Percentiles rank a stretch among this genome's conserved stretches.
phyloP scores from a whole-genome alignment of 2,329 filamentous ascomycete genomes.

The Trichoderma simmonsii region DNA sequence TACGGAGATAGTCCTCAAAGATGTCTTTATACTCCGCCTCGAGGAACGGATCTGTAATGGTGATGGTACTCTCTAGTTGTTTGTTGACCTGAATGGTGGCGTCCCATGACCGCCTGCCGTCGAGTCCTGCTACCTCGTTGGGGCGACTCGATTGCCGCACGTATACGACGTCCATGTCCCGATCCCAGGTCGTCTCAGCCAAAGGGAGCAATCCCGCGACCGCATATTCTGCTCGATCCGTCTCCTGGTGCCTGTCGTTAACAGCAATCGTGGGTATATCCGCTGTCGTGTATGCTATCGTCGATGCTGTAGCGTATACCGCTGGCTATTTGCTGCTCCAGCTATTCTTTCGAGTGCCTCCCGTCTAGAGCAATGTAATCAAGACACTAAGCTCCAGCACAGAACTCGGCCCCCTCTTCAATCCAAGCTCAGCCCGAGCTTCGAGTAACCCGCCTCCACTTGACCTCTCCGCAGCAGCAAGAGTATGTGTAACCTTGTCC shows the following conservation, averaged over 20 bases:
- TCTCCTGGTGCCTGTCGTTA: not conserved
- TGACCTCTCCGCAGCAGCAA: not conserved
- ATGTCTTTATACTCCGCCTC: slow-evolving; percentile 26
- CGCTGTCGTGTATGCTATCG: not conserved
- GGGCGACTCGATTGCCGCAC: slow-evolving; percentile 19
- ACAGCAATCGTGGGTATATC: not conserved
- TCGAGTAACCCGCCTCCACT: not conserved
- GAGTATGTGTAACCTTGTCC: not conserved
- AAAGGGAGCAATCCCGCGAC: not conserved
- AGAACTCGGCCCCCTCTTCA: not conserved
- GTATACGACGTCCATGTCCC: slow-evolving; percentile 24
- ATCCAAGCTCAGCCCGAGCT: not conserved
- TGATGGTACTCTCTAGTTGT: slow-evolving; percentile 2
- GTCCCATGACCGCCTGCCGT: slow-evolving; percentile 23
- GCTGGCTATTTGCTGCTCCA: not conserved
- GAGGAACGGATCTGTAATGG: slow-evolving; percentile 27
- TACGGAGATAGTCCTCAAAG: slow-evolving; percentile 28
- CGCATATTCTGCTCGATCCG: slow-evolving; percentile 13
- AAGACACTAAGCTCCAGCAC: not conserved
- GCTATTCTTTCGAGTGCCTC: not conserved
- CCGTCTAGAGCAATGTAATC: not conserved
- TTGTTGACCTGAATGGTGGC: slow-evolving; percentile 26
- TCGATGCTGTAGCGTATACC: not conserved
- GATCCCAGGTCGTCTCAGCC: slow-evolving; percentile 17
- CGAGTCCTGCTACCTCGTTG: slow-evolving; percentile 15